A percentile compares a stretch with the other conserved stretches of the same genome.
phyloP scores from a whole-genome alignment of 306 rosid species.

The Oemleria cerasiformis region DNA sequence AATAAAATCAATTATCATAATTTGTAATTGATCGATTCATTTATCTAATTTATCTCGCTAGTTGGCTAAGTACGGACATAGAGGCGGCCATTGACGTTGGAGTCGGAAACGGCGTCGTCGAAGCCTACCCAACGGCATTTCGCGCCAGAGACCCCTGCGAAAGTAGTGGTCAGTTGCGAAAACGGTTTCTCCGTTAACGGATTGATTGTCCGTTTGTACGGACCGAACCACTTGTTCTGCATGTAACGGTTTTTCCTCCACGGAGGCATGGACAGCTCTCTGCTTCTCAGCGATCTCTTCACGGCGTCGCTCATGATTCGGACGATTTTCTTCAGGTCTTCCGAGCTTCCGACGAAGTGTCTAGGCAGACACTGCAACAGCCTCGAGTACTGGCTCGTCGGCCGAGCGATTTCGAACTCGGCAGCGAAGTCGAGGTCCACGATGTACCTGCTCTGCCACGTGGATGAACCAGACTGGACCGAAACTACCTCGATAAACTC shows the following conservation, averaged over 20 bases:
- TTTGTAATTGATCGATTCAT: background rate
- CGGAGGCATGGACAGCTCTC: constrained; percentile 61
- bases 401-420: constrained; percentile 61
- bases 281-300: constrained; percentile 51
- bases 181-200: constrained; percentile 40
- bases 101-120: constrained; percentile 32
- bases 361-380: constrained; percentile 41
- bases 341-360: constrained; percentile 49
- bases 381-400: constrained; percentile 41
- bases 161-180: background rate
- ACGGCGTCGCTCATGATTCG: constrained; percentile 44
- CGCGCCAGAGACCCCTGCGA: background rate
- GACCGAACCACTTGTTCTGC: constrained; percentile 77
- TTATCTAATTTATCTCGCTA: background rate
- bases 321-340: constrained; percentile 58
- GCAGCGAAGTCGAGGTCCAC: constrained; percentile 55
- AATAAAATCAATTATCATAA: background rate
- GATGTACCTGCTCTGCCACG: constrained; percentile 45
- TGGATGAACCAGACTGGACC: constrained; percentile 15
- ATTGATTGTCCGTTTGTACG: constrained; percentile 57
- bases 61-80: constrained; percentile 39
- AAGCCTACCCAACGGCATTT: constrained; percentile 61
- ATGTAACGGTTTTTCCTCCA: constrained; percentile 81
- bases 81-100: constrained; percentile 13
- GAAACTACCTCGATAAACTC: constrained; percentile 66